phyloP scores from a whole-genome alignment of 805 yeast genomes.

The Ogataea methylovora region DNA sequence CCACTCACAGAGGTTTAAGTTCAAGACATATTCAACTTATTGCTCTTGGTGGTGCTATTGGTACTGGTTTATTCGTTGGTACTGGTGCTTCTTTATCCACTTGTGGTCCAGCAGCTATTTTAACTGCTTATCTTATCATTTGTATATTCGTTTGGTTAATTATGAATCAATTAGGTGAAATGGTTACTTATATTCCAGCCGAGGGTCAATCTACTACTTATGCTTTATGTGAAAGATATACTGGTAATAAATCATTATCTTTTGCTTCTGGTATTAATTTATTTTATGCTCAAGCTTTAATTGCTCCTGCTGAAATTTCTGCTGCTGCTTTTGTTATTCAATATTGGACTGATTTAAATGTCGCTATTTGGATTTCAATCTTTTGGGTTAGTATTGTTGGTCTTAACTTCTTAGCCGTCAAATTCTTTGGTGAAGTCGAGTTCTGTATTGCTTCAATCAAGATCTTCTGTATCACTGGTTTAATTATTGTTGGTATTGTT shows the following conservation, averaged over 20 bases:
- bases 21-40: constrained; percentile 53
- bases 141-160: constrained; percentile 34
- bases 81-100: constrained; percentile 33
- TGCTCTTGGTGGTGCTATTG: constrained; percentile 66
- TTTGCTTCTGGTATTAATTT: constrained; percentile 47
- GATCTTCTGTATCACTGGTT: constrained; percentile 55
- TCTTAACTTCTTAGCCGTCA: constrained; percentile 46
- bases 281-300: constrained; percentile 40
- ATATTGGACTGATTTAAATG: constrained; percentile 53
- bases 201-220: constrained; percentile 63
- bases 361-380: constrained; percentile 54
- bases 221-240: constrained; percentile 26
- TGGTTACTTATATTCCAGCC: constrained; percentile 54
- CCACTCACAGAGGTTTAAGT: constrained; percentile 33
- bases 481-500: constrained; percentile 47
- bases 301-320: constrained; percentile 54
- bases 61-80: constrained; percentile 53
- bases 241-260: constrained; percentile 47
- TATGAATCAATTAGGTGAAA: constrained; percentile 60
- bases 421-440: constrained; percentile 45
- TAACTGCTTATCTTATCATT: constrained; percentile 55
- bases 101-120: constrained; percentile 33
- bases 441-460: constrained; percentile 64
- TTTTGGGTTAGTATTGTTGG: constrained; percentile 39
- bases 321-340: constrained; percentile 58